Conservation (phyloP, 139 green algal genomes). For the Volvox reticuliferus region DNA sequence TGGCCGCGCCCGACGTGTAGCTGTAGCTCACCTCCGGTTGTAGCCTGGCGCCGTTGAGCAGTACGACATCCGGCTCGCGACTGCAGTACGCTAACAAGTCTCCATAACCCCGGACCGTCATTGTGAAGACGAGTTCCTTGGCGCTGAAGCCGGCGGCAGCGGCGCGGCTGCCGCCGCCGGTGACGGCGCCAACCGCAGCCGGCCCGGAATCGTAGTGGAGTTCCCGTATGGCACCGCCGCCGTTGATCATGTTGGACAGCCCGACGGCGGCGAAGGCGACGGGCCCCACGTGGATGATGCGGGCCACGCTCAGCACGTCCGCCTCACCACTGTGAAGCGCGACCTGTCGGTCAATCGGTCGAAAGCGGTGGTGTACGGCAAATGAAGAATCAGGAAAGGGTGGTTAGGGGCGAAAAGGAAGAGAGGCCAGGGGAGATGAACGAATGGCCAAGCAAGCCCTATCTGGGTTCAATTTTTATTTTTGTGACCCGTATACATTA, state of each 20-base stretch:
- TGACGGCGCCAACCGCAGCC: background rate
- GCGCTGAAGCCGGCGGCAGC: background rate
- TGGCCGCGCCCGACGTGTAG: background rate
- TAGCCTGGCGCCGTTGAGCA: constrained; percentile 22
- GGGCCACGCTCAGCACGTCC: constrained; percentile 58
- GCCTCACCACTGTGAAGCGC: constrained; percentile 31
- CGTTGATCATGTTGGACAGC: constrained; percentile 84
- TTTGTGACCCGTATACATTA: too few relatives aligned
- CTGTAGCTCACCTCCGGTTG: constrained; percentile 26
- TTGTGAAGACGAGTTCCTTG: constrained; percentile 36
- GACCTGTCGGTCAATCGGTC: constrained; percentile 19
- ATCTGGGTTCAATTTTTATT: too few relatives aligned
- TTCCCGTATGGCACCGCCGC: constrained; percentile 73
- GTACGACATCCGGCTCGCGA: constrained; percentile 40
- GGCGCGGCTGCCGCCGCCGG: background rate
- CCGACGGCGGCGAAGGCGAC: constrained; percentile 73
- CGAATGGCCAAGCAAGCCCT: background rate
- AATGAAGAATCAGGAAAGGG: background rate
- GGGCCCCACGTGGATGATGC: constrained; percentile 1
- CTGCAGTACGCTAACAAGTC: constrained; percentile 70
- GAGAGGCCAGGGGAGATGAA: background rate
- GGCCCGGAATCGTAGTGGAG: constrained; percentile 18
- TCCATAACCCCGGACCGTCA: constrained; percentile 65
- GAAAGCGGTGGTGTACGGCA: background rate
- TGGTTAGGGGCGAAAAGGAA: background rate